These are phyloP conservation scores for Ceratocystis destructans DNA, from an alignment of 2,329 filamentous ascomycete genomes.

Conservation along the genomic window DNA sequence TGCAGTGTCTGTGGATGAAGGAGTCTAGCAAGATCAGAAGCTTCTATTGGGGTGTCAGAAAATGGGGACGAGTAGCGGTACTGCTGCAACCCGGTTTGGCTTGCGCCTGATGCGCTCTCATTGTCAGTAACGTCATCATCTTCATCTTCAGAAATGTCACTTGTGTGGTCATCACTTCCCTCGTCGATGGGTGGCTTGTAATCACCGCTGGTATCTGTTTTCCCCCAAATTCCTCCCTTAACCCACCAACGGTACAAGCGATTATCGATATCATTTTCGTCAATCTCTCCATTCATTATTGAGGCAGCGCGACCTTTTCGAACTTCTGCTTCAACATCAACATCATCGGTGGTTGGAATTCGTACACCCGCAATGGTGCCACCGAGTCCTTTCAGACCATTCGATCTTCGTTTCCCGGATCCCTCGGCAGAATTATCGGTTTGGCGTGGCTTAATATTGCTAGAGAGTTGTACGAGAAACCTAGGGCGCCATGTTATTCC, in stretches of 20 bases:
- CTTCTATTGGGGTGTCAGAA: constrained; percentile 48
- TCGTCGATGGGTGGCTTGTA: constrained; percentile 43
- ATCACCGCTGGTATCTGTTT: constrained; percentile 65
- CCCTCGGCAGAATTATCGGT: not conserved
- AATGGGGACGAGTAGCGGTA: constrained; percentile 43
- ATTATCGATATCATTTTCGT: constrained; percentile 56
- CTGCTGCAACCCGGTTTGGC: not conserved
- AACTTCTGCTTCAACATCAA: constrained; percentile 73
- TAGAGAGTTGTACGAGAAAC: constrained; percentile 34
- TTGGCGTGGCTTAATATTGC: constrained; percentile 21
- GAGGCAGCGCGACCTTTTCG: constrained; percentile 39
- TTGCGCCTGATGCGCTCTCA: not conserved
- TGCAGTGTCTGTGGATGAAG: constrained; percentile 67
- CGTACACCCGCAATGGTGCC: constrained; percentile 15
- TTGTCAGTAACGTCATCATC: constrained; percentile 1
- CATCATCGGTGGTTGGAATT: constrained; percentile 36
- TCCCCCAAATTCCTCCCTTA: constrained; percentile 71
- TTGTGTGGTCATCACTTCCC: constrained; percentile 59
- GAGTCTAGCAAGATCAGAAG: constrained; percentile 59
- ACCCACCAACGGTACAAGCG: constrained; percentile 78
- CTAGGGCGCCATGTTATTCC: constrained; percentile 27
- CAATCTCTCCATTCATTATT: constrained; percentile 27
- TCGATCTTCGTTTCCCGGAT: constrained; percentile 27
- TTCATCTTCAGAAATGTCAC: constrained; percentile 48
- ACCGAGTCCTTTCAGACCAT: not conserved